Conservation (phyloP, 2,329 filamentous ascomycete genomes). For the Dactylellina drechsleri region DNA sequence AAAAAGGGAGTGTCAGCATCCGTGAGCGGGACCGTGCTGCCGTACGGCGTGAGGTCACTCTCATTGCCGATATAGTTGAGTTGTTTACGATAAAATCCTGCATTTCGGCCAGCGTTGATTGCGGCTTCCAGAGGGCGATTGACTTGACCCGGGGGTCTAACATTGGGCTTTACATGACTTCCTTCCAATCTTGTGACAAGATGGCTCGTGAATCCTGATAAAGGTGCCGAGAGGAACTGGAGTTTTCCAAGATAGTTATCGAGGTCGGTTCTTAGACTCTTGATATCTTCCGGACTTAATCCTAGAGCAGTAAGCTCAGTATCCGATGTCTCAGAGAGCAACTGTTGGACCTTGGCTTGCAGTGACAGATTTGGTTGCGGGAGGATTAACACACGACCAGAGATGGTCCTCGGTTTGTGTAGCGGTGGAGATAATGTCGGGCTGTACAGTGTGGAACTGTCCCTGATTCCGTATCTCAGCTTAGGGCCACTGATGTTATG, state of each 20-base stretch:
- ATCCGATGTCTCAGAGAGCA: slow-evolving; percentile 60
- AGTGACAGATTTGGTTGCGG: slow-evolving; percentile 63
- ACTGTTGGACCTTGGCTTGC: slow-evolving; percentile 60
- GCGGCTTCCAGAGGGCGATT: neutral
- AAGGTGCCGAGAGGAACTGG: too few relatives aligned
- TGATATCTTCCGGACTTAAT: slow-evolving; percentile 51
- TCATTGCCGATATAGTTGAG: slow-evolving; percentile 59
- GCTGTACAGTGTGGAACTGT: slow-evolving; percentile 4
- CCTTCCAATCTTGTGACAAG: too few relatives aligned
- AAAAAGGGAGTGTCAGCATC: slow-evolving; percentile 52
- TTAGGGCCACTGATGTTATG: too few relatives aligned
- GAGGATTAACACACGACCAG: slow-evolving; percentile 62
- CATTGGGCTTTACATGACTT: too few relatives aligned
- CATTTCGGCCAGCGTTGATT: neutral
- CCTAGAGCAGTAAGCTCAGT: too few relatives aligned
- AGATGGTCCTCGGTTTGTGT: slow-evolving; percentile 60
- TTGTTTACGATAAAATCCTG: too few relatives aligned
- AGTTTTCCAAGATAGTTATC: too few relatives aligned
- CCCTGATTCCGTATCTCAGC: neutral
- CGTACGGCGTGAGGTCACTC: slow-evolving; percentile 62
- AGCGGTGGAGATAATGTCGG: slow-evolving; percentile 55
- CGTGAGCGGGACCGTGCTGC: slow-evolving; percentile 20
- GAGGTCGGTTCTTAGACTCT: slow-evolving; percentile 19
- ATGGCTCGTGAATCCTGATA: too few relatives aligned
- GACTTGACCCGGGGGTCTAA: too few relatives aligned